These are phyloP conservation scores for Dactylonectria macrodidyma DNA, from an alignment of 2,329 filamentous ascomycete genomes.

Conservation along the genomic window DNA sequence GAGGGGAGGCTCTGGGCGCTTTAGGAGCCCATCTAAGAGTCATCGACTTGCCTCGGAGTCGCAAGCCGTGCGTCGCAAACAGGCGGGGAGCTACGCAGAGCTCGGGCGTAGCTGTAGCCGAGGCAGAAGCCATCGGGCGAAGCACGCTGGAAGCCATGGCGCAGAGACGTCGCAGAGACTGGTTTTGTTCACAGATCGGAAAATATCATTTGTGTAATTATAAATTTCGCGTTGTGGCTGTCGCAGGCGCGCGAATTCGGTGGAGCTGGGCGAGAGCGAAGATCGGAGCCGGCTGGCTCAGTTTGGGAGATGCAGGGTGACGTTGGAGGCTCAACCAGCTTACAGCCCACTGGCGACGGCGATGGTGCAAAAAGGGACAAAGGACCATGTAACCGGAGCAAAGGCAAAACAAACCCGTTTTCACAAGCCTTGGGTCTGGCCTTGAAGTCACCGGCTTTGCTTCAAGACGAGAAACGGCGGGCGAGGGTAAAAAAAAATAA, in stretches of 20 bases:
- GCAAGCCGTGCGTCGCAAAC: slow-evolving; percentile 42
- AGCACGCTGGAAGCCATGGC: slow-evolving; percentile 55
- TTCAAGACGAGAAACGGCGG: not conserved
- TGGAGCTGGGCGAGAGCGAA: slow-evolving; percentile 20
- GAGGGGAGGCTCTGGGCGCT: slow-evolving; percentile 3
- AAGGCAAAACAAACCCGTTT: slow-evolving; percentile 7
- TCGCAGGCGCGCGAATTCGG: slow-evolving; percentile 7
- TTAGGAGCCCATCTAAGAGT: not conserved
- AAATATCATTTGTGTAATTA: slow-evolving; percentile 21
- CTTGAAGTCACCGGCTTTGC: slow-evolving; percentile 23
- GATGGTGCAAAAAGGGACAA: slow-evolving; percentile 2
- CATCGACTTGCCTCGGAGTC: slow-evolving; percentile 38
- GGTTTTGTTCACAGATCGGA: slow-evolving; percentile 8
- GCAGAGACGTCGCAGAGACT: slow-evolving; percentile 19
- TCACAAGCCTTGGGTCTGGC: slow-evolving; percentile 11
- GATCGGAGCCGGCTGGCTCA: slow-evolving; percentile 25
- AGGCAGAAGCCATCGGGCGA: slow-evolving; percentile 49
- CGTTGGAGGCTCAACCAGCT: slow-evolving; percentile 27
- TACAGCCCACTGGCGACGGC: slow-evolving; percentile 16
- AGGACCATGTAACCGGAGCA: not conserved
- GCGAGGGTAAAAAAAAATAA: slow-evolving; percentile 7
- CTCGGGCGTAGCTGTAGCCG: slow-evolving; percentile 47
- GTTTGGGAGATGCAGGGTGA: slow-evolving; percentile 26
- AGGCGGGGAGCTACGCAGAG: slow-evolving; percentile 49
- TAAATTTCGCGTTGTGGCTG: slow-evolving; percentile 12